Percentiles rank a stretch among this genome's conserved stretches.
These are phyloP conservation scores for Starmerella potacharoeniae DNA, from an alignment of 805 yeast genomes.

Conservation along the genomic window DNA sequence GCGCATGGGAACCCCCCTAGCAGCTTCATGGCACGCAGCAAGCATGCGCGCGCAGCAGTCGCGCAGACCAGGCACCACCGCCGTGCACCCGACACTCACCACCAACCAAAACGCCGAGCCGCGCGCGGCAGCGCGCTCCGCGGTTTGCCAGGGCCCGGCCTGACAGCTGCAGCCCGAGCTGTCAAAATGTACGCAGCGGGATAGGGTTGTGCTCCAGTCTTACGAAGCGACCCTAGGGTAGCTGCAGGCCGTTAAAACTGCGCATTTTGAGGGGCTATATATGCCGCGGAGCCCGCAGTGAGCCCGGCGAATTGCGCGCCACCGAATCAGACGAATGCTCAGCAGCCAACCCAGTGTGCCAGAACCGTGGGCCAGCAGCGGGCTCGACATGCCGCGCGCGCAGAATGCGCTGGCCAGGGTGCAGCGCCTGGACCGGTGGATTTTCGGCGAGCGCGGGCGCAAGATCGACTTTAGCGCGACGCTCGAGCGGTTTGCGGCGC, in stretches of 20 bases:
- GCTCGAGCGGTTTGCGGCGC: background rate
- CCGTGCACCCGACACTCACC: too few species aligned
- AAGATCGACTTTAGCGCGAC: background rate
- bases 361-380: background rate
- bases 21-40: too few species aligned
- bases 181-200: background rate
- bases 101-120: too few species aligned
- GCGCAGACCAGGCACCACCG: too few species aligned
- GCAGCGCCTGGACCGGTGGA: background rate
- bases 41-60: too few species aligned
- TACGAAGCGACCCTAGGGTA: background rate
- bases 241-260: background rate
- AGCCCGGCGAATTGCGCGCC: background rate
- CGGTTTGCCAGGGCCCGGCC: too few species aligned
- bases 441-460: background rate
- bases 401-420: background rate
- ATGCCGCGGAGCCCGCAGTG: background rate
- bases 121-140: too few species aligned
- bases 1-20: too few species aligned
- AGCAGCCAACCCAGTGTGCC: background rate
- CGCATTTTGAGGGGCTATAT: background rate
- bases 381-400: background rate
- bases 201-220: background rate
- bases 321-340: background rate
- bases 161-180: background rate